Percentiles rank a stretch among this genome's conserved stretches.
These are phyloP conservation scores for Claviceps pazoutovae DNA, from an alignment of 2,329 filamentous ascomycete genomes.

Conservation along the genomic window DNA sequence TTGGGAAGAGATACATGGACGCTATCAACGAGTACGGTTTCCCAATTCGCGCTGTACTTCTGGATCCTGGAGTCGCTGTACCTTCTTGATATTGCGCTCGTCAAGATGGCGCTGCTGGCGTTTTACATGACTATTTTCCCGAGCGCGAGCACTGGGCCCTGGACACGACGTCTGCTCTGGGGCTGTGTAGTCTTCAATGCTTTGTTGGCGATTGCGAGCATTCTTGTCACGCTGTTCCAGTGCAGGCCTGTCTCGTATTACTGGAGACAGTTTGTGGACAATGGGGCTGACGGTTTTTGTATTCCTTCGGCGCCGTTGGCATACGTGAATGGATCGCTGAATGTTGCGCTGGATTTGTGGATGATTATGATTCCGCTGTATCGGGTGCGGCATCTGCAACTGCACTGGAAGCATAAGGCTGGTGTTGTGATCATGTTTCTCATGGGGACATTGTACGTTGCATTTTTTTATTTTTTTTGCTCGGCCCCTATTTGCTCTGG, in stretches of 20 bases:
- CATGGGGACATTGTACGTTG: conserved; percentile 24
- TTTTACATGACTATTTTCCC: conserved; percentile 40
- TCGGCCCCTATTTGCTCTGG: neutral
- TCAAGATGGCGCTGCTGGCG: conserved; percentile 34
- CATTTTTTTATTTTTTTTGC: too few relatives aligned
- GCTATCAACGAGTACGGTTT: conserved; percentile 23
- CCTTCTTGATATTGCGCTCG: conserved; percentile 27
- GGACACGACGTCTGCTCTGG: conserved; percentile 20
- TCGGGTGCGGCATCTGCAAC: conserved; percentile 21
- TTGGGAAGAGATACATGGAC: conserved; percentile 34
- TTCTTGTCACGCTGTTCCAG: conserved; percentile 29
- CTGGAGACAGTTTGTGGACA: conserved; percentile 34
- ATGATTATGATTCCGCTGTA: conserved; percentile 33
- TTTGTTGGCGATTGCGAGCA: conserved; percentile 23
- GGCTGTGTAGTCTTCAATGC: conserved; percentile 23
- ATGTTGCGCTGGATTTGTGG: conserved; percentile 33
- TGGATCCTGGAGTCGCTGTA: conserved; percentile 28
- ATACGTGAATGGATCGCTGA: conserved; percentile 35
- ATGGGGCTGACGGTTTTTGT: conserved; percentile 24
- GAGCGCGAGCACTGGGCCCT: conserved; percentile 12
- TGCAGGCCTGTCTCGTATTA: conserved; percentile 33
- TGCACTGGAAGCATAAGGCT: conserved; percentile 31
- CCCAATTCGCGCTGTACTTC: conserved; percentile 25
- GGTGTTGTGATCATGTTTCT: conserved; percentile 31
- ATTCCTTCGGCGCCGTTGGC: conserved; percentile 30